Conservation (phyloP, 257 asterid species). For the Knoxia roxburghii region DNA sequence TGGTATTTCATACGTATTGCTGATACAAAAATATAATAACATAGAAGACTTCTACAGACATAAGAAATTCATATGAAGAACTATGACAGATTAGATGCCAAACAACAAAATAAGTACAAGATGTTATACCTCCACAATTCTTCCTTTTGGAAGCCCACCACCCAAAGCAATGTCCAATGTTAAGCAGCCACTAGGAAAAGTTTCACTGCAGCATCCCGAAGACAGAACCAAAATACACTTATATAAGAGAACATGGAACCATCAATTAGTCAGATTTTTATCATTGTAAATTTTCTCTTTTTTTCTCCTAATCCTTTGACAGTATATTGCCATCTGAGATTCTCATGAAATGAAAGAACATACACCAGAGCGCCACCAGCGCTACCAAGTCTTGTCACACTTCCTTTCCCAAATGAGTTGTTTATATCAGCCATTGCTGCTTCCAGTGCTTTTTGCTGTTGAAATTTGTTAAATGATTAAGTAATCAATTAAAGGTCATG, state of each 20-base stretch:
- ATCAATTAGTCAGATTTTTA: background rate
- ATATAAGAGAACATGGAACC: background rate
- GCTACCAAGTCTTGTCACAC: conserved; percentile 95
- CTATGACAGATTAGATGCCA: conserved; percentile 1
- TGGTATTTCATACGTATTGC: background rate
- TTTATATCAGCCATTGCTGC: conserved; percentile 96
- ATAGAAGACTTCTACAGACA: background rate
- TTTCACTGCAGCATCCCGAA: conserved; percentile 55
- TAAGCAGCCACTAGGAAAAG: conserved; percentile 96
- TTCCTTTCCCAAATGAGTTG: conserved; percentile 94
- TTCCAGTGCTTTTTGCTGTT: conserved; percentile 91
- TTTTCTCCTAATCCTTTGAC: background rate
- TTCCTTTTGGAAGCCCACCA: conserved; percentile 96
- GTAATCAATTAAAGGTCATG: conserved; percentile 12
- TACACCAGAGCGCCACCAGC: conserved; percentile 98
- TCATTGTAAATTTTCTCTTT: no score
- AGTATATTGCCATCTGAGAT: background rate
- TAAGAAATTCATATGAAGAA: background rate
- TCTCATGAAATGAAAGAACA: conserved; percentile 25
- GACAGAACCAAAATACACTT: background rate
- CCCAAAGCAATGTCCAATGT: conserved; percentile 94
- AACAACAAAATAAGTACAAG: conserved; percentile 6
- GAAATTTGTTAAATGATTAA: conserved; percentile 3
- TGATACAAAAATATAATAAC: background rate
- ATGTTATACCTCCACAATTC: conserved; percentile 79